Conservation (phyloP, 192 early-diverging fungal species). For the Dissophora ornata region DNA sequence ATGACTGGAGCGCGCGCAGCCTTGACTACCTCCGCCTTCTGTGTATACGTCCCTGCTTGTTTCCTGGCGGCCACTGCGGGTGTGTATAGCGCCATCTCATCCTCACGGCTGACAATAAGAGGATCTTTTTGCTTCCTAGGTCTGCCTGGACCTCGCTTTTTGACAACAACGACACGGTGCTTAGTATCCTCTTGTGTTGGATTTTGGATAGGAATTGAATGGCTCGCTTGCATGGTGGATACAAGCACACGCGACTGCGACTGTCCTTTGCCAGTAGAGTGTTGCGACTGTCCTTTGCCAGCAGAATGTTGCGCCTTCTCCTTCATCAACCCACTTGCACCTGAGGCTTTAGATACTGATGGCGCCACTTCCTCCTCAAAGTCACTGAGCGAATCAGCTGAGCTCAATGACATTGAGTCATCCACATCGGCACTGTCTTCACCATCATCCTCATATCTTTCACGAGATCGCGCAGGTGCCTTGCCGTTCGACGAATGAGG, state of each 20-base stretch:
- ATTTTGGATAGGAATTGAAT: too few species aligned
- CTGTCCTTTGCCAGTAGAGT: not conserved
- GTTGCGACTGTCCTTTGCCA: not conserved
- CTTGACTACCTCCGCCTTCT: not conserved
- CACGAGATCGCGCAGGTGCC: too few species aligned
- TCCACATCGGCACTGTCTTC: conserved; percentile 2
- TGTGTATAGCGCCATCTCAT: conserved; percentile 46
- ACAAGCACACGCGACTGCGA: not conserved
- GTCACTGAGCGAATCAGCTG: conserved; percentile 22
- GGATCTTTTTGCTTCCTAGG: conserved; percentile 39
- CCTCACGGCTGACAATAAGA: conserved; percentile 41
- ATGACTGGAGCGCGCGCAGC: conserved; percentile 3
- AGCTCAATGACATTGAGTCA: conserved; percentile 15
- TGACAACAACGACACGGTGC: not conserved
- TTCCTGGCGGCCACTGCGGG: conserved; percentile 22
- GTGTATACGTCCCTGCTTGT: not conserved
- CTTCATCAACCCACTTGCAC: not conserved
- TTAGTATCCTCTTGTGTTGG: too few species aligned
- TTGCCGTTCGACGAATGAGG: not conserved
- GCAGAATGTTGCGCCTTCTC: too few species aligned
- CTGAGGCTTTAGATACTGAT: not conserved
- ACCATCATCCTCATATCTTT: conserved; percentile 22
- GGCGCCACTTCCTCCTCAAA: conserved; percentile 5
- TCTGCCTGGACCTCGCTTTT: conserved; percentile 38
- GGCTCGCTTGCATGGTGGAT: not conserved